phyloP scores from a whole-genome alignment of 441 rosid species.

The Corymbia citriodora region DNA sequence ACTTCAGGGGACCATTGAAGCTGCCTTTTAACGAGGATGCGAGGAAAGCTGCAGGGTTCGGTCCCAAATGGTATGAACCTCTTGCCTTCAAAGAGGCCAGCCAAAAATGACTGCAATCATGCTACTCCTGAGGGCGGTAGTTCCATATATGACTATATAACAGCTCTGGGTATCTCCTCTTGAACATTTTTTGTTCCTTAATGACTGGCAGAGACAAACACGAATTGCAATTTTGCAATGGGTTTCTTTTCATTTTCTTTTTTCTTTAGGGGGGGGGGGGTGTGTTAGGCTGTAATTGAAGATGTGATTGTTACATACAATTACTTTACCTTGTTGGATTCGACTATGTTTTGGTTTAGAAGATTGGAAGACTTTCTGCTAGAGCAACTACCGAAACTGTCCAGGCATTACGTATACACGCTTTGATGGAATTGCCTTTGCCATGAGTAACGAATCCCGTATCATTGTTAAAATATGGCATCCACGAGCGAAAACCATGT shows the following conservation, averaged over 20 bases:
- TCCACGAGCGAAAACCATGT: not conserved
- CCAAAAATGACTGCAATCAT: not conserved
- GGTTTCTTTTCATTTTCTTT: not conserved
- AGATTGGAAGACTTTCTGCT: not conserved
- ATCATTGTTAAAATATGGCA: not conserved
- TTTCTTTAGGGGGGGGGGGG: too few species aligned
- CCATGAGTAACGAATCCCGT: not conserved
- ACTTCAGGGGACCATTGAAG: slow-evolving; percentile 88
- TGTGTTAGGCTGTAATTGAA: not conserved
- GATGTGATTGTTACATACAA: not conserved
- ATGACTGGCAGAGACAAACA: not conserved
- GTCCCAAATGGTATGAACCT: slow-evolving; percentile 83
- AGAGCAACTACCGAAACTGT: not conserved
- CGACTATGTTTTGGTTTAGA: not conserved
- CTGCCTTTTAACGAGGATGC: slow-evolving; percentile 75
- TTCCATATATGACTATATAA: not conserved
- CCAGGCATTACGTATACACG: not conserved
- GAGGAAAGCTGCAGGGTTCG: slow-evolving; percentile 89
- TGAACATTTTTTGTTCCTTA: not conserved
- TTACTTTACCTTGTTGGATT: not conserved
- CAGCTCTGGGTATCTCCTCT: not conserved
- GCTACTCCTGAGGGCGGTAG: not conserved
- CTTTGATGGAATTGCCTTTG: not conserved
- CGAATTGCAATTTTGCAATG: not conserved
- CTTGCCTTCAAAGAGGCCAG: slow-evolving; percentile 53